phyloP scores from a whole-genome alignment of 768 basidiomycete genomes.

The Suillus subalutaceus region DNA sequence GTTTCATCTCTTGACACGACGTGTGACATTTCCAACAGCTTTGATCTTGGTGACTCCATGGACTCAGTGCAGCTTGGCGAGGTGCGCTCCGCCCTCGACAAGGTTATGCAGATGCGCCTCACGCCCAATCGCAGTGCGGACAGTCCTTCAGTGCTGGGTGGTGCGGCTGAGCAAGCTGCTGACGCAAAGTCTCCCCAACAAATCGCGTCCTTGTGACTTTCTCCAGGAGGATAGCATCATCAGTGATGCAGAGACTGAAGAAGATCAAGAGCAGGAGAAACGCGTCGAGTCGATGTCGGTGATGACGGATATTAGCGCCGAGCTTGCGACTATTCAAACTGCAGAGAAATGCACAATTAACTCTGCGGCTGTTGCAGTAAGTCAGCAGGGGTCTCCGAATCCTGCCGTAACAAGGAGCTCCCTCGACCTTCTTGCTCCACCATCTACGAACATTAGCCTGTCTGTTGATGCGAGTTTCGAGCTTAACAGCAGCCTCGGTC shows the following conservation, averaged over 20 bases:
- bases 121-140: constrained; percentile 46
- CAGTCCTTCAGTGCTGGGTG: constrained; percentile 36
- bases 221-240: constrained; percentile 11
- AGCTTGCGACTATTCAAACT: constrained; percentile 51
- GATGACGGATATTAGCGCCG: constrained; percentile 42
- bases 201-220: constrained; percentile 1
- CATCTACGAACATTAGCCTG: constrained; percentile 19
- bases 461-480: constrained; percentile 29
- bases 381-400: neutral
- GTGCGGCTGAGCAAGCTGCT: neutral
- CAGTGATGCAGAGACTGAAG: constrained; percentile 20
- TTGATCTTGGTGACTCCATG: constrained; percentile 40
- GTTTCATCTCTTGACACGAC: constrained; percentile 24
- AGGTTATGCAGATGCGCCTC: constrained; percentile 53
- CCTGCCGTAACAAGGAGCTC: neutral
- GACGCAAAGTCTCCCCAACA: neutral
- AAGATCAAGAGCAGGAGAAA: constrained; percentile 31
- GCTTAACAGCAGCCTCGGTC: constrained; percentile 26
- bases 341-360: constrained; percentile 46
- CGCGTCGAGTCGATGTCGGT: constrained; percentile 44
- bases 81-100: constrained; percentile 73
- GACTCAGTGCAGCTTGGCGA: constrained; percentile 64
- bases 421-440: constrained; percentile 3
- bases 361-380: constrained; percentile 11
- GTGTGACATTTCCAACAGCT: constrained; percentile 27